Evolutionary conservation across 208 protist genomes (phyloP).

Genomic region (Phytomonas sp.): DNA sequence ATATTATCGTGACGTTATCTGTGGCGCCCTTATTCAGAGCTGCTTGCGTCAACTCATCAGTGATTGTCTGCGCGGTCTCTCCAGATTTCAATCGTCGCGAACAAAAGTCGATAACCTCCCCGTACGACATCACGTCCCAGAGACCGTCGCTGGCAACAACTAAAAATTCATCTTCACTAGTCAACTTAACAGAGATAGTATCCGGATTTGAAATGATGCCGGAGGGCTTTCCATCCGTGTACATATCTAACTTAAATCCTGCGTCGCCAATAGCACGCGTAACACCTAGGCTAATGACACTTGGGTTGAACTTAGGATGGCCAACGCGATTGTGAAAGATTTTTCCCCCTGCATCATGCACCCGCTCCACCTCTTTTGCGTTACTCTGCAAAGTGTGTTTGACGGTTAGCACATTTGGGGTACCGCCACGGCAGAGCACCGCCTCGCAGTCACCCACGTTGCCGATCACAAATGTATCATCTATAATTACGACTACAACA

Average conservation of each 20-base stretch:
- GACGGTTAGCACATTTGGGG: conserved; percentile 69
- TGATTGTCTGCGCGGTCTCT: conserved; percentile 45
- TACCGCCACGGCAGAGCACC: conserved; percentile 63
- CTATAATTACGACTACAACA: conserved; percentile 74
- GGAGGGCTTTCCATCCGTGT: conserved; percentile 72
- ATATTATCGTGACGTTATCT: conserved; percentile 84
- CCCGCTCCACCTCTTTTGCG: conserved; percentile 71
- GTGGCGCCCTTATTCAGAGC: conserved; percentile 78
- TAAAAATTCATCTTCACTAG: conserved; percentile 83
- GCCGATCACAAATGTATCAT: conserved; percentile 74
- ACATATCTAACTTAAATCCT: conserved; percentile 82
- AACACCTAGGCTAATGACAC: conserved; percentile 85
- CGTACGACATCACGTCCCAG: conserved; percentile 92
- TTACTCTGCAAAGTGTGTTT: conserved; percentile 79
- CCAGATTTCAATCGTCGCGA: conserved; percentile 37
- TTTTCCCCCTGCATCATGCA: conserved; percentile 76
- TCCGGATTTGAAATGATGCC: conserved; percentile 72
- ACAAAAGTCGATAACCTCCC: conserved; percentile 81
- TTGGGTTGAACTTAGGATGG: conserved; percentile 86
- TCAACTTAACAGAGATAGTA: conserved; percentile 50
- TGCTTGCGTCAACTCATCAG: conserved; percentile 52
- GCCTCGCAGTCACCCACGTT: conserved; percentile 88
- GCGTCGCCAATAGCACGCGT: conserved; percentile 94
- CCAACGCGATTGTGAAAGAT: conserved; percentile 91
- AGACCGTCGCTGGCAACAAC: conserved; percentile 91